Conservation (phyloP, 2,329 filamentous ascomycete genomes). For the Phoma sp. region DNA sequence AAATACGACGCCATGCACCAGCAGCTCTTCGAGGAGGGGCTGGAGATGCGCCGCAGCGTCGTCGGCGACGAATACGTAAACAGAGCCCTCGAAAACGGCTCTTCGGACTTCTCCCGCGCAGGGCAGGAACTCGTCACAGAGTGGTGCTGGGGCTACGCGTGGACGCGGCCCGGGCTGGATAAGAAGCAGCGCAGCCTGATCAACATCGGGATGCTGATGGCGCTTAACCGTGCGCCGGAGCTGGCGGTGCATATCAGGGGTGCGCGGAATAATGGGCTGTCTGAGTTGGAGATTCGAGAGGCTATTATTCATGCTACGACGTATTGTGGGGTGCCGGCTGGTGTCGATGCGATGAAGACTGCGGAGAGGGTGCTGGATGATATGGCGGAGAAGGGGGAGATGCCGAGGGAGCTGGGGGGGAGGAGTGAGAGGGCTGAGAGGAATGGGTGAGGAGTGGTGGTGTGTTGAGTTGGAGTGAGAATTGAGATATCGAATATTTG, state of each 20-base stretch:
- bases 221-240: slow-evolving; percentile 65
- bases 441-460: not conserved
- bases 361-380: slow-evolving; percentile 60
- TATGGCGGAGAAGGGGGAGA: slow-evolving; percentile 56
- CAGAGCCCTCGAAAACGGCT: slow-evolving; percentile 60
- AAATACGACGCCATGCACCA: slow-evolving; percentile 56
- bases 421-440: slow-evolving; percentile 39
- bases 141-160: slow-evolving; percentile 68
- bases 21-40: slow-evolving; percentile 65
- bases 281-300: slow-evolving; percentile 68
- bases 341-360: slow-evolving; percentile 61
- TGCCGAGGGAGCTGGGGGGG: slow-evolving; percentile 39
- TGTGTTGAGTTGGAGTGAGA: no score
- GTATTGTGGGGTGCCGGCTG: slow-evolving; percentile 62
- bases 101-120: slow-evolving; percentile 64
- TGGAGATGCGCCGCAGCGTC: slow-evolving; percentile 65
- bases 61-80: slow-evolving; percentile 68
- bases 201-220: slow-evolving; percentile 70
- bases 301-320: slow-evolving; percentile 59
- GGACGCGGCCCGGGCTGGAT: slow-evolving; percentile 68
- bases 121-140: slow-evolving; percentile 70
- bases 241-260: slow-evolving; percentile 68
- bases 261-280: slow-evolving; percentile 67
- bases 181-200: slow-evolving; percentile 67
- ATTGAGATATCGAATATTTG: no score